Conservation (phyloP, 2,329 filamentous ascomycete species). For the Emergomyces orientalis region DNA sequence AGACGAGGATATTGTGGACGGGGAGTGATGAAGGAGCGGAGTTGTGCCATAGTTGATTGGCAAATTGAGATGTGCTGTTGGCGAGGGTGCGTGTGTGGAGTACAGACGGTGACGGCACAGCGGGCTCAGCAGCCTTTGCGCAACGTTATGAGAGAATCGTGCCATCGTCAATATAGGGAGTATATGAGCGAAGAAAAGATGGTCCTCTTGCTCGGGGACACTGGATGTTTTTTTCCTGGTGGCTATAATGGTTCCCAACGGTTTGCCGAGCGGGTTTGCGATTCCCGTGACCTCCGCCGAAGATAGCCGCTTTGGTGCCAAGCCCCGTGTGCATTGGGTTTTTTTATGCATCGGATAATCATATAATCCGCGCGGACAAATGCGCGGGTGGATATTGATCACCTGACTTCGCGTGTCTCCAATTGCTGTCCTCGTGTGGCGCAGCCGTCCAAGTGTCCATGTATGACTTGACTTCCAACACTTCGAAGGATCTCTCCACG, state of each 20-base stretch:
- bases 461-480: too few relatives aligned
- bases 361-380: background rate
- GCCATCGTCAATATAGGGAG: background rate
- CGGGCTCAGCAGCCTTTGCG: background rate
- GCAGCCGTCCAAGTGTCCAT: too few relatives aligned
- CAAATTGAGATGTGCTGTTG: slow-evolving; percentile 61
- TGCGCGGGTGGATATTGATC: too few relatives aligned
- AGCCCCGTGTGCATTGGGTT: background rate
- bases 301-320: slow-evolving; percentile 1
- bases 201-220: background rate
- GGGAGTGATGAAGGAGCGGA: slow-evolving; percentile 68
- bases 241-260: background rate
- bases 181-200: background rate
- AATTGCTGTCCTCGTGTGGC: too few relatives aligned
- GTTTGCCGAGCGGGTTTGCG: background rate
- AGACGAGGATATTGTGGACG: slow-evolving; percentile 60
- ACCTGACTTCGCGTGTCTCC: background rate
- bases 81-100: slow-evolving; percentile 37
- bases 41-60: slow-evolving; percentile 81
- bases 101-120: slow-evolving; percentile 28
- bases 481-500: background rate
- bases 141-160: slow-evolving; percentile 10
- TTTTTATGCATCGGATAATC: background rate
- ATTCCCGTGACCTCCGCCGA: slow-evolving; percentile 1
- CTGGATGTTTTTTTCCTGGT: background rate